Evolutionary conservation across 1,139 yeast species (phyloP).

Genomic region (Diutina neorugosa): DNA sequence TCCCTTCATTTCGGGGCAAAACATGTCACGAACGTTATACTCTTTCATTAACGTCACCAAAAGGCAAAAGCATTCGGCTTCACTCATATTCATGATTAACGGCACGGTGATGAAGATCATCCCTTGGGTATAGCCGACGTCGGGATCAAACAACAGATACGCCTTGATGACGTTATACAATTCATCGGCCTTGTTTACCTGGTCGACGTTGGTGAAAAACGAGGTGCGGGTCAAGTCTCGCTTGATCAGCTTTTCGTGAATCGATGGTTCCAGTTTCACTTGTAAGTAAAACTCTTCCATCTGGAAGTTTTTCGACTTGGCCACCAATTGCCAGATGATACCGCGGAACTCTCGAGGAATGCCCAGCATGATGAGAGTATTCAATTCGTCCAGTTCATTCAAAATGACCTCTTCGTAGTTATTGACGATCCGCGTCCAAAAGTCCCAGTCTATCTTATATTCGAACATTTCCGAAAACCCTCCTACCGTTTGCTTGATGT

Average conservation of each 20-base stretch:
- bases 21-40: slow-evolving; percentile 65
- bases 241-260: slow-evolving; percentile 66
- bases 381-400: slow-evolving; percentile 46
- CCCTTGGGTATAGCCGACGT: slow-evolving; percentile 95
- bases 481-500: slow-evolving; percentile 18
- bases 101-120: slow-evolving; percentile 92
- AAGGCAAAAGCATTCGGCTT: slow-evolving; percentile 76
- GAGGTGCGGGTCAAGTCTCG: slow-evolving; percentile 80
- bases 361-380: slow-evolving; percentile 55
- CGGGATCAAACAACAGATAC: slow-evolving; percentile 77
- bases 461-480: slow-evolving; percentile 10
- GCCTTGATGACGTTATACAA: slow-evolving; percentile 70
- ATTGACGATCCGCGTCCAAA: slow-evolving; percentile 75
- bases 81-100: slow-evolving; percentile 65
- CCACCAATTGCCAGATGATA: slow-evolving; percentile 81
- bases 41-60: slow-evolving; percentile 76
- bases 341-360: slow-evolving; percentile 82
- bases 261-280: slow-evolving; percentile 38
- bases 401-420: slow-evolving; percentile 60
- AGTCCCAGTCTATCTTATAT: slow-evolving; percentile 56
- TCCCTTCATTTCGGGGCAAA: slow-evolving; percentile 88
- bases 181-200: slow-evolving; percentile 39
- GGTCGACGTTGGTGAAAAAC: slow-evolving; percentile 54
- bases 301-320: slow-evolving; percentile 64
- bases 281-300: slow-evolving; percentile 60